Percentiles rank a stretch among this genome's conserved stretches.
These are phyloP conservation scores for Penicillium expansum DNA, from an alignment of 2,329 filamentous ascomycete species.

Conservation along the genomic window DNA sequence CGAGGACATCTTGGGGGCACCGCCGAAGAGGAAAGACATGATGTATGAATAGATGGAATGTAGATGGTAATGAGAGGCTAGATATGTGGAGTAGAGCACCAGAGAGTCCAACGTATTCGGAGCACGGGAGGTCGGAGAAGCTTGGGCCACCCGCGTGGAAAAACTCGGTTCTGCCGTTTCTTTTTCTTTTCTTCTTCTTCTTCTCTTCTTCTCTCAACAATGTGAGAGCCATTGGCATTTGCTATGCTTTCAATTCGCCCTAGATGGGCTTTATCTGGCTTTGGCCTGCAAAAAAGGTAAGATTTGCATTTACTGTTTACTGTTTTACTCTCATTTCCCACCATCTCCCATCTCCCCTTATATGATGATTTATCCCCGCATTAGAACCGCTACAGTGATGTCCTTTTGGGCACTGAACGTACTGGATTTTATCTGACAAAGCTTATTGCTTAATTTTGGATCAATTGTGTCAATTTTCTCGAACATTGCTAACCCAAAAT, in stretches of 20 bases:
- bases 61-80: conserved; percentile 6
- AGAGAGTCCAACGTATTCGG: conserved; percentile 12
- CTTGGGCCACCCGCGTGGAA: conserved; percentile 29
- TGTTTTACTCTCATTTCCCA: conserved; percentile 6
- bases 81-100: conserved; percentile 3
- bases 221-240: conserved; percentile 21
- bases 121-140: conserved; percentile 21
- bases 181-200: conserved; percentile 10
- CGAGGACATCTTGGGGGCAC: conserved; percentile 79
- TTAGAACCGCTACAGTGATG: conserved; percentile 69
- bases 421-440: conserved; percentile 23
- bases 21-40: conserved; percentile 73
- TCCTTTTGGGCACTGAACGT: conserved; percentile 44
- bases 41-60: conserved; percentile 28
- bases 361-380: conserved; percentile 47
- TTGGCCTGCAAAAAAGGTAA: conserved; percentile 36
- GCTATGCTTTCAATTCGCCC: conserved; percentile 43
- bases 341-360: conserved; percentile 8
- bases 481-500: conserved; percentile 24
- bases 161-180: conserved; percentile 21
- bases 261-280: conserved; percentile 35
- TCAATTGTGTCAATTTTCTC: conserved; percentile 7
- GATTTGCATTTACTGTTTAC: conserved; percentile 15
- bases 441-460: conserved; percentile 18
- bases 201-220: conserved; percentile 18